Conservation (phyloP, 2,329 filamentous ascomycete genomes). For the Beauveria caledonica region DNA sequence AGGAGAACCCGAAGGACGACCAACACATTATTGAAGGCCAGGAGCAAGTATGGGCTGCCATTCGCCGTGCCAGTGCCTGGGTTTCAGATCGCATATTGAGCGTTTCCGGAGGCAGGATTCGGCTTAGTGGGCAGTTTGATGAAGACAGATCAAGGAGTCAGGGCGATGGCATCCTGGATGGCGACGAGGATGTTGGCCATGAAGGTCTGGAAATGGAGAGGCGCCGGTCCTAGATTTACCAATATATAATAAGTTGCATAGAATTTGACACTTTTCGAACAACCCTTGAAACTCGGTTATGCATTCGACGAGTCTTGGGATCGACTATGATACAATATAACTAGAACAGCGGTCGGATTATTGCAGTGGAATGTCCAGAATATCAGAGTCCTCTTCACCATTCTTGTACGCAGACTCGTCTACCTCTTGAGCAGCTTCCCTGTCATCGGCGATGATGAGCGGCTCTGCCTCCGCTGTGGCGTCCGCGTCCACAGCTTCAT, state of each 20-base stretch:
- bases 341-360: not conserved
- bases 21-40: conserved; percentile 47
- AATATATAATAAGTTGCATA: not conserved
- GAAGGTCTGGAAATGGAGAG: conserved; percentile 37
- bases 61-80: conserved; percentile 49
- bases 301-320: not conserved
- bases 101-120: conserved; percentile 49
- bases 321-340: not conserved
- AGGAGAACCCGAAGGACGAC: conserved; percentile 62
- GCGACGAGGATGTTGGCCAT: conserved; percentile 33
- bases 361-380: conserved; percentile 22
- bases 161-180: conserved; percentile 34
- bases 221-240: conserved; percentile 16
- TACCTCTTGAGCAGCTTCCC: conserved; percentile 11
- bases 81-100: conserved; percentile 46
- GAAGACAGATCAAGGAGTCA: conserved; percentile 33
- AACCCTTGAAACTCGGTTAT: not conserved
- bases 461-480: not conserved
- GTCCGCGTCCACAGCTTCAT: conserved; percentile 13
- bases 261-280: not conserved
- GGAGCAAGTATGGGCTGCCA: conserved; percentile 55
- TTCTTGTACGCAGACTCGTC: conserved; percentile 17
- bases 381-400: conserved; percentile 26
- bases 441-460: conserved; percentile 1
- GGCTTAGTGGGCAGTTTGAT: conserved; percentile 34